These are phyloP conservation scores for Alnus glutinosa DNA, from an alignment of 306 rosid species.

Conservation along the genomic window DNA sequence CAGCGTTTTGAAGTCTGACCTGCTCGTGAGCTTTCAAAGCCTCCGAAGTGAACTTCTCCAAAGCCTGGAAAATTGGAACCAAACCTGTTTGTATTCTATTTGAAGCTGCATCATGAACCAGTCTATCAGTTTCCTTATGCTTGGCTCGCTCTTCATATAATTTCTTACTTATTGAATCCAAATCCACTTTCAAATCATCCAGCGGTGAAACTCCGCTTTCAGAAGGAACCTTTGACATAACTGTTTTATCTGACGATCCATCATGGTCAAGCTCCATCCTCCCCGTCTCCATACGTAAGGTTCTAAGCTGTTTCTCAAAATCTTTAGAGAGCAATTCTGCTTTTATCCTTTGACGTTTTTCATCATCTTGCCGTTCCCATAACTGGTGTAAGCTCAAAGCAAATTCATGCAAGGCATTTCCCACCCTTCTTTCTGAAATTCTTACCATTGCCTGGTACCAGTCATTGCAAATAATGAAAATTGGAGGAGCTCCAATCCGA, in stretches of 20 bases:
- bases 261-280: constrained; percentile 51
- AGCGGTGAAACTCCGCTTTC: constrained; percentile 77
- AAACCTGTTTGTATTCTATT: constrained; percentile 75
- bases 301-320: constrained; percentile 67
- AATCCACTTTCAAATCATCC: constrained; percentile 87
- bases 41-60: constrained; percentile 77
- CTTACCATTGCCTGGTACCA: constrained; percentile 91
- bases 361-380: constrained; percentile 95
- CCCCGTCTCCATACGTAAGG: constrained; percentile 58
- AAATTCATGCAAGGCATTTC: constrained; percentile 70
- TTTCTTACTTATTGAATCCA: constrained; percentile 75
- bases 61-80: constrained; percentile 86
- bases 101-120: constrained; percentile 75
- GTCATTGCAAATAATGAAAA: constrained; percentile 82
- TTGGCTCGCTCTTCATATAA: constrained; percentile 75
- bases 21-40: constrained; percentile 83
- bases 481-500: constrained; percentile 81
- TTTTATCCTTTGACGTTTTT: constrained; percentile 73
- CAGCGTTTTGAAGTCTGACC: constrained; percentile 59
- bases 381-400: constrained; percentile 73
- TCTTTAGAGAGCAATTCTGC: constrained; percentile 75
- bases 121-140: constrained; percentile 75
- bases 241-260: constrained; percentile 40
- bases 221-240: constrained; percentile 51
- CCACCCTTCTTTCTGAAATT: constrained; percentile 74